These are phyloP conservation scores for Cyclotella kingstonii DNA, from an alignment of 108 stramenopile genomes.

Conservation along the genomic window DNA sequence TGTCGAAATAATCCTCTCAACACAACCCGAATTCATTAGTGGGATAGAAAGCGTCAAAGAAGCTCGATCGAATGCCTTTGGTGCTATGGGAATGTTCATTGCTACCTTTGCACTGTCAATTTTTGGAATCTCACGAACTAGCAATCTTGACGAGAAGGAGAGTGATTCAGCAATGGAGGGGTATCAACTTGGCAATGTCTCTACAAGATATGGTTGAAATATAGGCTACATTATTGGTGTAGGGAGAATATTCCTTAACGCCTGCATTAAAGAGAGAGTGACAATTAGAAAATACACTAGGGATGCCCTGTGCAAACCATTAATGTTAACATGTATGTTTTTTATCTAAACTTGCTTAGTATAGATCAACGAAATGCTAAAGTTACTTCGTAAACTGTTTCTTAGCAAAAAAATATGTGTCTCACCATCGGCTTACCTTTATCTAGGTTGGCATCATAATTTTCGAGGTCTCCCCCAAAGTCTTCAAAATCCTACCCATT, in stretches of 20 bases:
- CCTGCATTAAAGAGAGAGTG: too few relatives aligned
- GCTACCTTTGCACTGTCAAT: conserved; percentile 56
- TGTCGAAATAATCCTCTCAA: conserved; percentile 64
- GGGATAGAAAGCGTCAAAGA: conserved; percentile 69
- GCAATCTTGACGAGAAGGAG: conserved; percentile 21
- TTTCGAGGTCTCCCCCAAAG: too few relatives aligned
- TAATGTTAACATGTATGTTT: too few relatives aligned
- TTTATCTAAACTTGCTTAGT: too few relatives aligned
- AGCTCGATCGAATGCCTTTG: conserved; percentile 72
- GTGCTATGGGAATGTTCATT: conserved; percentile 79
- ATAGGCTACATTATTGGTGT: not conserved
- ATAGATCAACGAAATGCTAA: too few relatives aligned
- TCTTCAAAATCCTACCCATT: too few relatives aligned
- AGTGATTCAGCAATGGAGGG: conserved; percentile 27
- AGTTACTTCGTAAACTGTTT: too few relatives aligned
- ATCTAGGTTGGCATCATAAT: too few relatives aligned
- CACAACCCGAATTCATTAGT: conserved; percentile 80
- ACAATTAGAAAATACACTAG: too few relatives aligned
- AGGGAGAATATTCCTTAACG: not conserved
- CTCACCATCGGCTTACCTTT: too few relatives aligned
- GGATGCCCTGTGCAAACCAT: too few relatives aligned
- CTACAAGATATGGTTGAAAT: conserved; percentile 24
- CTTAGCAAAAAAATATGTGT: too few relatives aligned
- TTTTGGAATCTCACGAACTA: conserved; percentile 30
- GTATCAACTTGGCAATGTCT: conserved; percentile 39